phyloP scores from a whole-genome alignment of 2,329 filamentous ascomycete species.

The Hypocreales sp. region DNA sequence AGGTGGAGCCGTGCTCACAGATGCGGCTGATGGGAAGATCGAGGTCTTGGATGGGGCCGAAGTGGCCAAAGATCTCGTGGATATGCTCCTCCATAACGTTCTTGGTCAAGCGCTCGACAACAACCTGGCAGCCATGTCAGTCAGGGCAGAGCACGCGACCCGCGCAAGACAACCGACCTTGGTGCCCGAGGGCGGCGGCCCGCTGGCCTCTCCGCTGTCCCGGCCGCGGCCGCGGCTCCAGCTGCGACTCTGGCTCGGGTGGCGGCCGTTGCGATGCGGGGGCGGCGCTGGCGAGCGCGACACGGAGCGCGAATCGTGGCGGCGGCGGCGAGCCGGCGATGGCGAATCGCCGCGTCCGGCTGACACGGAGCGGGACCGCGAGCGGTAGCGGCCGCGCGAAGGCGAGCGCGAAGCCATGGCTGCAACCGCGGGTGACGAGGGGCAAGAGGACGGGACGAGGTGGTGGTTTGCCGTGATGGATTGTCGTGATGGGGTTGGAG shows the following conservation, averaged over 20 bases:
- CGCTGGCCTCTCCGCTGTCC: slow-evolving; percentile 20
- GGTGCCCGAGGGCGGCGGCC: slow-evolving; percentile 28
- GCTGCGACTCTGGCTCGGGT: slow-evolving; percentile 14
- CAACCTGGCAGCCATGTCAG: slow-evolving; percentile 43
- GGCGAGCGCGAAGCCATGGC: slow-evolving; percentile 14
- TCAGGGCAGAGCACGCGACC: too few species aligned
- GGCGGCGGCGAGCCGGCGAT: slow-evolving; percentile 15
- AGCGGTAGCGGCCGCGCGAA: slow-evolving; percentile 16
- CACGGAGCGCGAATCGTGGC: slow-evolving; percentile 17
- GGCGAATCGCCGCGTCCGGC: slow-evolving; percentile 15
- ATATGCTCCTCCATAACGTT: slow-evolving; percentile 85
- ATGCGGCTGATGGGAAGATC: slow-evolving; percentile 80
- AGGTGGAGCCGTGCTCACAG: slow-evolving; percentile 36
- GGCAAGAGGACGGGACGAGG: too few species aligned
- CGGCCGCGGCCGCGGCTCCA: slow-evolving; percentile 18
- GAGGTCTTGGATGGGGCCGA: slow-evolving; percentile 72
- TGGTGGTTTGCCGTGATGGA: too few species aligned
- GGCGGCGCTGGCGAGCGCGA: slow-evolving; percentile 16
- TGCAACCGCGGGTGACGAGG: too few species aligned
- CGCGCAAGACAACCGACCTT: slow-evolving; percentile 35
- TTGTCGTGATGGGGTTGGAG: too few species aligned
- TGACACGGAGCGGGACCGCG: slow-evolving; percentile 20
- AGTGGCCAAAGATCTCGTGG: slow-evolving; percentile 80
- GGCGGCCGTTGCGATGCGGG: slow-evolving; percentile 17
- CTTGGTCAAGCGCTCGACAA: slow-evolving; percentile 90